These are phyloP conservation scores for Colletotrichum sp. DNA, from an alignment of 2,329 filamentous ascomycete genomes.

Conservation along the genomic window DNA sequence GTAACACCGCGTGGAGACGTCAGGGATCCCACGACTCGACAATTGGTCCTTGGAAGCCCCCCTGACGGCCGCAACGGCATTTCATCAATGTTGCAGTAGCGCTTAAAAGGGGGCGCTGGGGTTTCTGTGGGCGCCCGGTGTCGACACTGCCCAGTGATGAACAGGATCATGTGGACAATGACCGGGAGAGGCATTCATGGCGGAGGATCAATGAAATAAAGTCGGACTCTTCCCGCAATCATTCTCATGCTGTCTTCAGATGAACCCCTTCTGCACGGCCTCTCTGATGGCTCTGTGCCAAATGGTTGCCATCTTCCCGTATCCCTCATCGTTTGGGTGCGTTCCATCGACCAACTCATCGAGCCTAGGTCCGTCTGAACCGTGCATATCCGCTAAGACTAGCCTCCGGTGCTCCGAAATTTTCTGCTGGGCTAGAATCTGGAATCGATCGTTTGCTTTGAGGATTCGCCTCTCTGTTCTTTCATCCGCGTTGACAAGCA, in stretches of 20 bases:
- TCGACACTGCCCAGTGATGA: background rate
- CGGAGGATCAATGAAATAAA: background rate
- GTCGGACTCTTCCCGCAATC: background rate
- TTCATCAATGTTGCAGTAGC: background rate
- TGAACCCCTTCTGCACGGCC: conserved; percentile 26
- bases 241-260: conserved; percentile 11
- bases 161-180: background rate
- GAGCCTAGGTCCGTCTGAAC: conserved; percentile 26
- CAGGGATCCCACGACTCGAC: background rate
- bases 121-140: background rate
- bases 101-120: background rate
- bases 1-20: background rate
- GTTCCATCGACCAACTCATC: conserved; percentile 36
- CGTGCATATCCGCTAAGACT: conserved; percentile 38
- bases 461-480: conserved; percentile 26
- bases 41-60: background rate
- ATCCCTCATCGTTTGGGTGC: conserved; percentile 38
- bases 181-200: background rate
- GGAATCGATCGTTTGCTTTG: conserved; percentile 32
- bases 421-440: conserved; percentile 25
- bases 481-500: background rate
- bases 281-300: conserved; percentile 33
- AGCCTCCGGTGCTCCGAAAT: conserved; percentile 26
- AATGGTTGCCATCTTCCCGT: conserved; percentile 38
- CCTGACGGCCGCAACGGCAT: background rate